Evolutionary conservation across 2,329 filamentous ascomycete genomes (phyloP).

Genomic region (Colletotrichum sp.): DNA sequence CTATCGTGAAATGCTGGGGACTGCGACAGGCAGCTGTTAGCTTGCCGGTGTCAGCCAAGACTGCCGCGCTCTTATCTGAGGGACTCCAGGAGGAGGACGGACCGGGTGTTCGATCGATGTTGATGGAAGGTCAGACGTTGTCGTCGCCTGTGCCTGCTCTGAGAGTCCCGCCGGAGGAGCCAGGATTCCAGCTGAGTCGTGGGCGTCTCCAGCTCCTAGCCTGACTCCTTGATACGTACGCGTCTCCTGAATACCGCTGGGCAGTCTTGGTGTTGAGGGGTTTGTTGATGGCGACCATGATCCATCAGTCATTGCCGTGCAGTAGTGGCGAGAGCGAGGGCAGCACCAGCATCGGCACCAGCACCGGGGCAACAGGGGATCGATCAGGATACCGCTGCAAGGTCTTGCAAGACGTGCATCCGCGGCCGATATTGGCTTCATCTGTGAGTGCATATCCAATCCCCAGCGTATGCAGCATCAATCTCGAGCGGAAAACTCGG

Average conservation of each 20-base stretch:
- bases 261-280: background rate
- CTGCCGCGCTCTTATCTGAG: background rate
- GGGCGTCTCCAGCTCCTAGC: background rate
- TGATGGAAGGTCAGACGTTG: conserved; percentile 3
- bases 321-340: background rate
- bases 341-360: background rate
- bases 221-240: background rate
- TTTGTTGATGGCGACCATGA: background rate
- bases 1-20: background rate
- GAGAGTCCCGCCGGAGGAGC: background rate
- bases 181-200: background rate
- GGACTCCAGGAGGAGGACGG: background rate
- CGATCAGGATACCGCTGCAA: background rate
- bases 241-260: background rate
- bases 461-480: background rate
- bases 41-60: conserved; percentile 7
- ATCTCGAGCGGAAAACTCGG: background rate
- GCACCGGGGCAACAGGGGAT: background rate
- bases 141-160: background rate
- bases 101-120: background rate
- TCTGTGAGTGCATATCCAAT: background rate
- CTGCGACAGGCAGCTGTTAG: background rate
- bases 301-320: background rate
- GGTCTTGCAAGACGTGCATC: background rate
- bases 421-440: background rate